A percentile compares a stretch with the other conserved stretches of the same genome.
Conservation (phyloP, 352 stramenopile species). For the Globisporangium lucens region DNA sequence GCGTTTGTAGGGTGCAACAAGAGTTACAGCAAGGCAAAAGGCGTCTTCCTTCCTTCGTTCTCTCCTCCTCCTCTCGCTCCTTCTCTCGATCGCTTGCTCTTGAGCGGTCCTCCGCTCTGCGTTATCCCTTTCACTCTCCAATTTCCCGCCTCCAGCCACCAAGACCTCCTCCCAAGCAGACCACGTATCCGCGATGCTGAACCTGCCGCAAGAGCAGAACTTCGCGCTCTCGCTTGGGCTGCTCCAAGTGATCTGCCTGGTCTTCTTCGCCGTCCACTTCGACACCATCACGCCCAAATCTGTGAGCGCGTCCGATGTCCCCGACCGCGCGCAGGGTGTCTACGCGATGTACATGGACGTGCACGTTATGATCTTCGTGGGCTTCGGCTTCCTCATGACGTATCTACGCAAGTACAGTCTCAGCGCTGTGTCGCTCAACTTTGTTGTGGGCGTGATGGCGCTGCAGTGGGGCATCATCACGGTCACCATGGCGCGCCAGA, state of each 20-base stretch:
- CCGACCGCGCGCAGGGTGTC: conserved; percentile 12
- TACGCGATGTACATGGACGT: conserved; percentile 78
- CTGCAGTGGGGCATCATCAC: conserved; percentile 72
- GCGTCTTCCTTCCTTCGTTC: background rate
- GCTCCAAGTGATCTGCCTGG: conserved; percentile 43
- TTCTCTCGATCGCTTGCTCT: background rate
- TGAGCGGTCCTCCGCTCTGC: background rate
- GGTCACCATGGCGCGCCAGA: conserved; percentile 57
- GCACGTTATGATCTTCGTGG: conserved; percentile 85
- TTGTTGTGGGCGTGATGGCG: conserved; percentile 62
- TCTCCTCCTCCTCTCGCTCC: background rate
- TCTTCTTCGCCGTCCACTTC: conserved; percentile 47
- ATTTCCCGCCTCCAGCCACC: background rate
- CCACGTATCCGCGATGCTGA: conserved; percentile 7
- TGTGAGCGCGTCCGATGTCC: conserved; percentile 10
- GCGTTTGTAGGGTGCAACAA: background rate
- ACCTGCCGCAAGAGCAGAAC: conserved; percentile 28
- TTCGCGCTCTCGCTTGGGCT: conserved; percentile 40
- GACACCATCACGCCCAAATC: conserved; percentile 37
- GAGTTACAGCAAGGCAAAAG: background rate
- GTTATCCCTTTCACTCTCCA: background rate
- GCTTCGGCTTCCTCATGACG: conserved; percentile 88
- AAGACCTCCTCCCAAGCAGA: background rate
- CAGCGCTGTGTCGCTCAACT: conserved; percentile 75
- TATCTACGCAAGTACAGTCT: conserved; percentile 84